Conservation (phyloP, 108 stramenopile genomes). For the Cafeteria roenbergensis region DNA sequence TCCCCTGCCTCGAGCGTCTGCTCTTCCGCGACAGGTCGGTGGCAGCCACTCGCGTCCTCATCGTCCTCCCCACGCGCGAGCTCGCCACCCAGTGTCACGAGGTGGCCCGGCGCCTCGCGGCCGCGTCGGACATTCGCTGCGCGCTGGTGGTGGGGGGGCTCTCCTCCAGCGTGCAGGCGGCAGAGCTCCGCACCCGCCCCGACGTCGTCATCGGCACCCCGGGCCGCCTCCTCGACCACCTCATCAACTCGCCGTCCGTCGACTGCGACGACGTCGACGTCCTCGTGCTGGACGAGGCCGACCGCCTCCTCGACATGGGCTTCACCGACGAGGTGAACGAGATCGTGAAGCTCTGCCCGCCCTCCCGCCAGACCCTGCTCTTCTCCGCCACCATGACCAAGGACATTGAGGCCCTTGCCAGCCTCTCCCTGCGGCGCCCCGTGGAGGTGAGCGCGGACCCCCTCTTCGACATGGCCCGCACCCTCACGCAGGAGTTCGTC, state of each 20-base stretch:
- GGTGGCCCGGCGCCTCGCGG: conserved; percentile 67
- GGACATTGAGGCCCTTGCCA: conserved; percentile 75
- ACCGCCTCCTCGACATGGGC: conserved; percentile 80
- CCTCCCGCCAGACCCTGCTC: conserved; percentile 73
- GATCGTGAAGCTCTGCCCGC: conserved; percentile 72
- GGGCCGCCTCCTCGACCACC: conserved; percentile 81
- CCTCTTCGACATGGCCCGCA: conserved; percentile 53
- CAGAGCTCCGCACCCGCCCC: conserved; percentile 73
- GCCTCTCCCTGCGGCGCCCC: conserved; percentile 68
- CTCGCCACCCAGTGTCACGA: conserved; percentile 77
- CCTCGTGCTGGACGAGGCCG: conserved; percentile 73
- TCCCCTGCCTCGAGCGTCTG: conserved; percentile 82
- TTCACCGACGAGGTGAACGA: conserved; percentile 84
- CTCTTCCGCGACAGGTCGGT: conserved; percentile 63
- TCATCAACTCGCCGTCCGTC: conserved; percentile 72
- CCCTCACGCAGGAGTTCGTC: conserved; percentile 92
- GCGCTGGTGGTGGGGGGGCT: conserved; percentile 76
- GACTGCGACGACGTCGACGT: conserved; percentile 69
- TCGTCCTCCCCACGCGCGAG: conserved; percentile 84
- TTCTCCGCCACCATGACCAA: conserved; percentile 96
- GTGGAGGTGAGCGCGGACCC: conserved; percentile 55
- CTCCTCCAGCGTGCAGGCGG: conserved; percentile 72
- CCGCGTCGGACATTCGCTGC: conserved; percentile 65
- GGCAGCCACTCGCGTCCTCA: conserved; percentile 56
- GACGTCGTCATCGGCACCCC: conserved; percentile 89